Percentiles rank a stretch among this genome's conserved stretches.
phyloP scores from a whole-genome alignment of 179 eudicot genomes.

The Amaranthus tricolor region DNA sequence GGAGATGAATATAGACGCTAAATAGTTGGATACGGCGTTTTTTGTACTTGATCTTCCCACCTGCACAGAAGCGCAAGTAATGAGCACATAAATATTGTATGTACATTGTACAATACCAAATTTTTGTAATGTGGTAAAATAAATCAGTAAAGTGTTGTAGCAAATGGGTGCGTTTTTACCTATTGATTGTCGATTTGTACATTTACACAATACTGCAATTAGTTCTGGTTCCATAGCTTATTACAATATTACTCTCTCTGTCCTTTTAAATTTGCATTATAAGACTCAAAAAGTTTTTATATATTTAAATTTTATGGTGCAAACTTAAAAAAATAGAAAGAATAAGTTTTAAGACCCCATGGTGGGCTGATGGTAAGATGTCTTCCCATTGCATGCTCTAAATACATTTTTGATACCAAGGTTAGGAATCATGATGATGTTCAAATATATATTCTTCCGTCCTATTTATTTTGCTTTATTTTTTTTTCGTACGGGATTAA shows the following conservation, averaged over 20 bases:
- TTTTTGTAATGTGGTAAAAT: slow-evolving; percentile 16
- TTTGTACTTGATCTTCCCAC: slow-evolving; percentile 5
- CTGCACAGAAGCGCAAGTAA: not conserved
- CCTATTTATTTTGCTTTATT: too few relatives aligned
- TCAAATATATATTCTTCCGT: too few relatives aligned
- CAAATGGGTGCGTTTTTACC: not conserved
- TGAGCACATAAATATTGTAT: slow-evolving; percentile 9
- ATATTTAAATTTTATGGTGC: too few relatives aligned
- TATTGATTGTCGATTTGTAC: not conserved
- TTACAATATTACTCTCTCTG: not conserved
- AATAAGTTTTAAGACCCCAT: too few relatives aligned
- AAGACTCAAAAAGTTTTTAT: too few relatives aligned
- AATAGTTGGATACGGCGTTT: not conserved
- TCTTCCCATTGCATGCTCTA: too few relatives aligned
- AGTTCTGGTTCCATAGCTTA: not conserved
- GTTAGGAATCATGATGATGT: too few relatives aligned
- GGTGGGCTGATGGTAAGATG: too few relatives aligned
- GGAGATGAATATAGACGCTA: slow-evolving; percentile 85
- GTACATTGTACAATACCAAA: slow-evolving; percentile 17
- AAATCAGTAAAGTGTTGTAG: not conserved
- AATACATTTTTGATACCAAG: too few relatives aligned
- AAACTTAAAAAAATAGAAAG: too few relatives aligned
- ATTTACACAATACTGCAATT: not conserved
- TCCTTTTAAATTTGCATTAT: not conserved
- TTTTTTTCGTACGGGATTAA: too few relatives aligned